Percentiles rank a stretch among this genome's conserved stretches.
Evolutionary conservation across 2,329 filamentous ascomycete genomes (phyloP).

Genomic region (Neoscytalidium dimidiatum): DNA sequence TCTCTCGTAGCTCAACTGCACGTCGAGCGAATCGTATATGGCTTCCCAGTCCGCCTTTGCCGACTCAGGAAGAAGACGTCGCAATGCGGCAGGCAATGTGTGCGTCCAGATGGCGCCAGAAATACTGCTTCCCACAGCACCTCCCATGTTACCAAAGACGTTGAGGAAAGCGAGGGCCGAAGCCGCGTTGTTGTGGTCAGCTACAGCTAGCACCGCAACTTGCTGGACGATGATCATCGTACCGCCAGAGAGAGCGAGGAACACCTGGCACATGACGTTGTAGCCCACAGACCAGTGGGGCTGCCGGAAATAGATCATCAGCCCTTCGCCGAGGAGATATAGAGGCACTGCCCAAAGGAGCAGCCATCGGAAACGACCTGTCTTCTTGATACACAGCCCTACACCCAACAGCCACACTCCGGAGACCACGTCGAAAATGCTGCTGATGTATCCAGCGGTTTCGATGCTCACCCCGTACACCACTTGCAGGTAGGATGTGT

Average conservation of each 20-base stretch:
- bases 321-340: constrained; percentile 26
- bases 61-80: constrained; percentile 46
- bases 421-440: constrained; percentile 39
- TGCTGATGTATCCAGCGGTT: constrained; percentile 39
- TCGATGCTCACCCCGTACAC: constrained; percentile 35
- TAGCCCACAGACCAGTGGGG: not conserved
- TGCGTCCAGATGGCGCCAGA: constrained; percentile 66
- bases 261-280: constrained; percentile 34
- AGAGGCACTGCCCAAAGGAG: constrained; percentile 16
- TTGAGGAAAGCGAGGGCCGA: constrained; percentile 63
- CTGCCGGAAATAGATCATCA: constrained; percentile 31
- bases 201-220: constrained; percentile 12
- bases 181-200: constrained; percentile 59
- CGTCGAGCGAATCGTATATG: constrained; percentile 55
- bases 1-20: constrained; percentile 55
- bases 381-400: constrained; percentile 14
- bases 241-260: constrained; percentile 32
- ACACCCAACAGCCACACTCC: constrained; percentile 28
- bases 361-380: constrained; percentile 23
- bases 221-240: constrained; percentile 30
- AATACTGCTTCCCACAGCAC: constrained; percentile 48
- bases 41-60: constrained; percentile 36
- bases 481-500: constrained; percentile 43
- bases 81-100: constrained; percentile 57
- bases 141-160: constrained; percentile 60